Percentiles rank a stretch among this genome's conserved stretches.
Evolutionary conservation across 2,329 filamentous ascomycete species (phyloP).

Genomic region (Phialocephala subalpina): DNA sequence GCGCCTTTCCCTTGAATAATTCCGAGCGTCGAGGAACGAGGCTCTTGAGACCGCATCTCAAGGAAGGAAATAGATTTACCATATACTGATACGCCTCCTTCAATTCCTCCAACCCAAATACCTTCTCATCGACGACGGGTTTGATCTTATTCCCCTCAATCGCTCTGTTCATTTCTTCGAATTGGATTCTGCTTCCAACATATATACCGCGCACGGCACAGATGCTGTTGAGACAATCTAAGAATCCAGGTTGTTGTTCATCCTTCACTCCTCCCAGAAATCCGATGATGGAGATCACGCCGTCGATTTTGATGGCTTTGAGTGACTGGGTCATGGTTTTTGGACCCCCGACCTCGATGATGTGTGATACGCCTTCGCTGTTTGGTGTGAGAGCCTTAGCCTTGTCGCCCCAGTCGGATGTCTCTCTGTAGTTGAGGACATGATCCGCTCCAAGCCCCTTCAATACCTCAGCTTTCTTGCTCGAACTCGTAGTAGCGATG

Average conservation of each 20-base stretch:
- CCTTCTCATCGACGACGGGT: conserved; percentile 55
- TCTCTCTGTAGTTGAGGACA: conserved; percentile 53
- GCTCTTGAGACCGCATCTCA: no score
- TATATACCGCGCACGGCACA: conserved; percentile 56
- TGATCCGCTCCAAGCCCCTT: conserved; percentile 51
- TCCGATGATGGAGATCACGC: conserved; percentile 50
- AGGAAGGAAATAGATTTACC: no score
- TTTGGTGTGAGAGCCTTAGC: conserved; percentile 48
- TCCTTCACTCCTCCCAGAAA: conserved; percentile 42
- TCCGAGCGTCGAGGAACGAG: no score
- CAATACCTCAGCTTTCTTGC: conserved; percentile 47
- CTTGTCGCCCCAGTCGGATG: conserved; percentile 49
- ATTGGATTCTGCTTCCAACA: conserved; percentile 54
- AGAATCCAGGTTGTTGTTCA: conserved; percentile 40
- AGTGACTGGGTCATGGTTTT: conserved; percentile 50
- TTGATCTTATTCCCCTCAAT: conserved; percentile 56
- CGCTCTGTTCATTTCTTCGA: conserved; percentile 60
- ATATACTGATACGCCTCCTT: conserved; percentile 59
- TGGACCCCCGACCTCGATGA: conserved; percentile 54
- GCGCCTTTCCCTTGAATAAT: no score
- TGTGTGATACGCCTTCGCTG: conserved; percentile 49
- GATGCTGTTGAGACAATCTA: conserved; percentile 43
- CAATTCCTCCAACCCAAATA: conserved; percentile 54
- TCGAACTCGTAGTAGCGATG: conserved; percentile 51
- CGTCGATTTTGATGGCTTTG: conserved; percentile 50